Conservation (phyloP, 371 early-diverging fungal species). For the Lichtheimia ornata region DNA sequence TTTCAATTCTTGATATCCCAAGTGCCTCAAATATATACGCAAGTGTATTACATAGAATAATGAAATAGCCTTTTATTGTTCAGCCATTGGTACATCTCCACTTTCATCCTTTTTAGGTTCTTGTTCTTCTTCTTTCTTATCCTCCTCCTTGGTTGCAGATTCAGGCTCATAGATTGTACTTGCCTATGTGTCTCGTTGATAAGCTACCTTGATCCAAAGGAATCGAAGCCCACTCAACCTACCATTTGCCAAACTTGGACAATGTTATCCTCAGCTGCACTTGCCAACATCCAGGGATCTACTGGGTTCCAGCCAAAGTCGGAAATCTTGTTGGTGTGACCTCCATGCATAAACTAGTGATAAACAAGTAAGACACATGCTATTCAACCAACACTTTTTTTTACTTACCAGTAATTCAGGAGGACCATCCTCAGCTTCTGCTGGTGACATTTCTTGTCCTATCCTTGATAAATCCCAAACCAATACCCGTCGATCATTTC, state of each 20-base stretch:
- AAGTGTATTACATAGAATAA: too few species aligned
- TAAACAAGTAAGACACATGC: background rate
- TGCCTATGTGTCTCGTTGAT: background rate
- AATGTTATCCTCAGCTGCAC: constrained; percentile 96
- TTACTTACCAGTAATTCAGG: constrained; percentile 89
- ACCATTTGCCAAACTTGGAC: constrained; percentile 99
- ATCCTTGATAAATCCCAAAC: constrained; percentile 97
- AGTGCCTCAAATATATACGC: too few species aligned
- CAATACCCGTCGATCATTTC: constrained; percentile 91
- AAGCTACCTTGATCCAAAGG: background rate
- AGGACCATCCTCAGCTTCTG: constrained; percentile 98
- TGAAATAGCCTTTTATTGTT: background rate
- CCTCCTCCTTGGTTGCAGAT: background rate
- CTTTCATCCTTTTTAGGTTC: background rate
- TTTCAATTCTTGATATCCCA: too few species aligned
- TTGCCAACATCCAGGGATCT: constrained; percentile 95
- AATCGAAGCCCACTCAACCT: constrained; percentile 11
- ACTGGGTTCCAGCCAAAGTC: constrained; percentile 98
- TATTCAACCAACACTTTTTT: background rate
- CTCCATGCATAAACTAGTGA: constrained; percentile 95
- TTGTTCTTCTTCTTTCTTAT: background rate
- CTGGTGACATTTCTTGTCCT: constrained; percentile 88
- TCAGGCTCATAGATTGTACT: constrained; percentile 10
- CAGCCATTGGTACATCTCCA: background rate
- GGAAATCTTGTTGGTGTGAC: constrained; percentile 97